Conservation (phyloP, 1,284 basidiomycete genomes). For the Spongispora temasekensis region DNA sequence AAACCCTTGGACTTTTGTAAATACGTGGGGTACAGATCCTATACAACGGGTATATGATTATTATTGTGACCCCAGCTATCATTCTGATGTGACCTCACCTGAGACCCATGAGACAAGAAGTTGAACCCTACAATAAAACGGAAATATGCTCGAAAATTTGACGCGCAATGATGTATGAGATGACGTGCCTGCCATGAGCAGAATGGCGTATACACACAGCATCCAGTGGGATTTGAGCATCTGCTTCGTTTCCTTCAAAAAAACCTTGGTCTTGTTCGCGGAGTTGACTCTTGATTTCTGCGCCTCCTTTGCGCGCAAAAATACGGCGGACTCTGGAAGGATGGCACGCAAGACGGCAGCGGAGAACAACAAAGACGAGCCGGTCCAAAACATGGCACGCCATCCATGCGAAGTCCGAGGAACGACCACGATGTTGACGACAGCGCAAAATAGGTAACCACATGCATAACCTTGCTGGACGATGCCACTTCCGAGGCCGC, state of each 20-base stretch:
- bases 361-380: slow-evolving; percentile 73
- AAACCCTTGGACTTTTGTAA: slow-evolving; percentile 65
- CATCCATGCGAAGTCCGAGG: slow-evolving; percentile 53
- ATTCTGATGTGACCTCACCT: slow-evolving; percentile 43
- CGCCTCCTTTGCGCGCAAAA: slow-evolving; percentile 59
- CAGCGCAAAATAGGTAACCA: slow-evolving; percentile 63
- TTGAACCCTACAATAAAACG: slow-evolving; percentile 68
- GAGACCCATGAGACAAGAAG: slow-evolving; percentile 89
- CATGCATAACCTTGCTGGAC: slow-evolving; percentile 83
- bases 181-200: slow-evolving; percentile 74
- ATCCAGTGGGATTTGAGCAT: slow-evolving; percentile 90
- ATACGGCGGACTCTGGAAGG: slow-evolving; percentile 84
- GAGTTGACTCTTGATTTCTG: slow-evolving; percentile 44
- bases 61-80: slow-evolving; percentile 48
- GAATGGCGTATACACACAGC: slow-evolving; percentile 80
- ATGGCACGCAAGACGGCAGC: slow-evolving; percentile 70
- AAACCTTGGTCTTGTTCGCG: slow-evolving; percentile 65
- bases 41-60: slow-evolving; percentile 49
- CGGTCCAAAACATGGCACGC: slow-evolving; percentile 71
- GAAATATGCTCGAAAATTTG: neutral
- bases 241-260: slow-evolving; percentile 66
- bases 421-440: slow-evolving; percentile 76
- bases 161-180: neutral
- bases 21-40: slow-evolving; percentile 84
- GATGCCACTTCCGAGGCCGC: slow-evolving; percentile 88